A percentile compares a stretch with the other conserved stretches of the same genome.
Conservation (phyloP, 2,329 filamentous ascomycete species). For the Xylaria digitata region DNA sequence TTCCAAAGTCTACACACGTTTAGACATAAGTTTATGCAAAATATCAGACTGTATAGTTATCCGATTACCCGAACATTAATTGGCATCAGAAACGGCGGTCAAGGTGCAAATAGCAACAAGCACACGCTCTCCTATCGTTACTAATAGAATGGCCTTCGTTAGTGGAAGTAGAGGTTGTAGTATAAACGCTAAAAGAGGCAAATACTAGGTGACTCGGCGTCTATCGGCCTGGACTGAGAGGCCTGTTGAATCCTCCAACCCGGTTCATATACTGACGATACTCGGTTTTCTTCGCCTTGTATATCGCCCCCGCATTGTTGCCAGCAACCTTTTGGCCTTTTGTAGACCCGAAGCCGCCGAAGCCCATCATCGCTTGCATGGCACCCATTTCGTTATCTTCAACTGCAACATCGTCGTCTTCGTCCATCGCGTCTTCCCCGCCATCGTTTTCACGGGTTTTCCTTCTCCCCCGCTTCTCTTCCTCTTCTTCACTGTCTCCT, state of each 20-base stretch:
- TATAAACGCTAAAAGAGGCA: conserved; percentile 1
- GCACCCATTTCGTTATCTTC: conserved; percentile 75
- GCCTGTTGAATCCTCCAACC: conserved; percentile 82
- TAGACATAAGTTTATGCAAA: conserved; percentile 2
- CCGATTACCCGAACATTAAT: conserved; percentile 14
- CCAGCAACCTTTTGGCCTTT: conserved; percentile 90
- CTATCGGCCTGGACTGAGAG: conserved; percentile 68
- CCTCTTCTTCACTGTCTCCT: conserved; percentile 44
- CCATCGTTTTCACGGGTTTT: conserved; percentile 30
- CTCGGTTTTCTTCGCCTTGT: conserved; percentile 93
- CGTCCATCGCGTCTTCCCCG: conserved; percentile 46
- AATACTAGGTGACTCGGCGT: conserved; percentile 28
- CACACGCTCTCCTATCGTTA: not conserved
- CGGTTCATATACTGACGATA: conserved; percentile 98
- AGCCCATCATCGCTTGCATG: conserved; percentile 91
- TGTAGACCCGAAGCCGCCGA: conserved; percentile 84
- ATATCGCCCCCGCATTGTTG: conserved; percentile 83
- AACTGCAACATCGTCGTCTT: conserved; percentile 58
- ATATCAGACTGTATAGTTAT: conserved; percentile 18
- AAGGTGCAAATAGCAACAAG: not conserved
- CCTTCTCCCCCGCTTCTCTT: conserved; percentile 36
- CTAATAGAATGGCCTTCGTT: not conserved
- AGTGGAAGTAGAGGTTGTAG: not conserved
- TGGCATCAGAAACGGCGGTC: not conserved
- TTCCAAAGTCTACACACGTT: not conserved